These are phyloP conservation scores for Ceratorhiza oryzae-sativae DNA, from an alignment of 1,284 basidiomycete species.

Conservation along the genomic window DNA sequence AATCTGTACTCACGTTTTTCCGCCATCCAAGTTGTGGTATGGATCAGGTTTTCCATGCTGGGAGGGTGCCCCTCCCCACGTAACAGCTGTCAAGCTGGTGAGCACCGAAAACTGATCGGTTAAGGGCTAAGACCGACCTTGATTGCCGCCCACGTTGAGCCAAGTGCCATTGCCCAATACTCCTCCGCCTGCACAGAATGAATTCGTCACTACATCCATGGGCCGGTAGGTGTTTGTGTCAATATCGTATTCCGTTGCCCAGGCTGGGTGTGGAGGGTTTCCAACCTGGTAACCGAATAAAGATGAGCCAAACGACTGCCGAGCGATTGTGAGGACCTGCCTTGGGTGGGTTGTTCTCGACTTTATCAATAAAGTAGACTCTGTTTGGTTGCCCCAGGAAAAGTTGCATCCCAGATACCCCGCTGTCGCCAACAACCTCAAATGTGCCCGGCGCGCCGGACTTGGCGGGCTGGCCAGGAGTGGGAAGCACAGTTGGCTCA, in stretches of 20 bases:
- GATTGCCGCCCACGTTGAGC: slow-evolving; percentile 63
- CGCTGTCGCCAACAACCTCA: slow-evolving; percentile 57
- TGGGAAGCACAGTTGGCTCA: slow-evolving; percentile 10
- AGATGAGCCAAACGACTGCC: slow-evolving; percentile 45
- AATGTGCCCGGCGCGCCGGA: slow-evolving; percentile 52
- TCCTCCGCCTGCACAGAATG: slow-evolving; percentile 76
- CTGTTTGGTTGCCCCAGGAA: slow-evolving; percentile 57
- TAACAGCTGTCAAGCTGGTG: neutral
- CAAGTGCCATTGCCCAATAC: slow-evolving; percentile 59
- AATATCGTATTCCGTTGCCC: slow-evolving; percentile 54
- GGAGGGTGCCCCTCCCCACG: slow-evolving; percentile 26
- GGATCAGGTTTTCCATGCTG: slow-evolving; percentile 35
- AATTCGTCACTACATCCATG: slow-evolving; percentile 80
- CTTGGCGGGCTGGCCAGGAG: slow-evolving; percentile 42
- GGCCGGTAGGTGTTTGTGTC: slow-evolving; percentile 52
- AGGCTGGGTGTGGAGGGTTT: slow-evolving; percentile 39
- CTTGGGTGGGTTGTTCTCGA: slow-evolving; percentile 56
- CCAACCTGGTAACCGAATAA: slow-evolving; percentile 49
- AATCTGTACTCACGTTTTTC: slow-evolving; percentile 57
- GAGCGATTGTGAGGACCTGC: slow-evolving; percentile 45
- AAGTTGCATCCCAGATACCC: slow-evolving; percentile 56
- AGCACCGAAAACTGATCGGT: neutral
- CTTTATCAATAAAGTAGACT: slow-evolving; percentile 58
- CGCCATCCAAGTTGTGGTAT: slow-evolving; percentile 40
- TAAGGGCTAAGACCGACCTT: slow-evolving; percentile 51